Evolutionary conservation across 1,284 basidiomycete species (phyloP).

Genomic region (Cystobasidium sp.): DNA sequence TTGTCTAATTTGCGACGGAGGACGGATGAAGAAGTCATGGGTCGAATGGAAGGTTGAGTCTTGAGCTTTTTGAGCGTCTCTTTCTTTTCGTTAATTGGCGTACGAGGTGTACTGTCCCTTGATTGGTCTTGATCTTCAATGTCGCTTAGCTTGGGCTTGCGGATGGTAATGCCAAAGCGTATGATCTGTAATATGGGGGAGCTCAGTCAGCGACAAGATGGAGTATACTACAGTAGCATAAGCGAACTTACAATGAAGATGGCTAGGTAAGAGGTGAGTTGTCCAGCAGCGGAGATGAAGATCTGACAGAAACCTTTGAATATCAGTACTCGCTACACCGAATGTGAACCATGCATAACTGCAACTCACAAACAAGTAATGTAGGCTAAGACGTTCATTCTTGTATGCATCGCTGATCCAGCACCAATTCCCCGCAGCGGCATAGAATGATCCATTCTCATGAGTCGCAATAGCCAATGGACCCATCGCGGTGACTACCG

Average conservation of each 20-base stretch:
- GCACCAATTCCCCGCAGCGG: conserved; percentile 38
- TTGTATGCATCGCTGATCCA: conserved; percentile 40
- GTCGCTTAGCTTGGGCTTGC: not conserved
- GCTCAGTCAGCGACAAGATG: not conserved
- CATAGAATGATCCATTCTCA: conserved; percentile 33
- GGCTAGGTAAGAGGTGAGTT: conserved; percentile 23
- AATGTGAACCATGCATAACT: not conserved
- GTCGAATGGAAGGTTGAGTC: not conserved
- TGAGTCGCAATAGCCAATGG: conserved; percentile 29
- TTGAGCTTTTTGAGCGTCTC: not conserved
- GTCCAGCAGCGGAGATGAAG: conserved; percentile 32
- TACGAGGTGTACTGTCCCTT: not conserved
- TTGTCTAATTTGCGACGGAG: conserved; percentile 25
- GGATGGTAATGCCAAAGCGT: not conserved
- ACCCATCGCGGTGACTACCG: conserved; percentile 31
- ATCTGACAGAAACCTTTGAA: conserved; percentile 12
- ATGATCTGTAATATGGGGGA: not conserved
- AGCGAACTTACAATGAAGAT: conserved; percentile 33
- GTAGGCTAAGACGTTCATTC: conserved; percentile 25
- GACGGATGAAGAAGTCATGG: not conserved
- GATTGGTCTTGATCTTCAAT: not conserved
- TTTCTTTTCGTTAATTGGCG: not conserved
- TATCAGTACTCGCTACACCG: not conserved
- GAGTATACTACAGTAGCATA: not conserved
- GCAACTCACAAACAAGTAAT: conserved; percentile 39